phyloP scores from a whole-genome alignment of 1,284 basidiomycete species.

The Cutaneotrichosporon cavernicola region DNA sequence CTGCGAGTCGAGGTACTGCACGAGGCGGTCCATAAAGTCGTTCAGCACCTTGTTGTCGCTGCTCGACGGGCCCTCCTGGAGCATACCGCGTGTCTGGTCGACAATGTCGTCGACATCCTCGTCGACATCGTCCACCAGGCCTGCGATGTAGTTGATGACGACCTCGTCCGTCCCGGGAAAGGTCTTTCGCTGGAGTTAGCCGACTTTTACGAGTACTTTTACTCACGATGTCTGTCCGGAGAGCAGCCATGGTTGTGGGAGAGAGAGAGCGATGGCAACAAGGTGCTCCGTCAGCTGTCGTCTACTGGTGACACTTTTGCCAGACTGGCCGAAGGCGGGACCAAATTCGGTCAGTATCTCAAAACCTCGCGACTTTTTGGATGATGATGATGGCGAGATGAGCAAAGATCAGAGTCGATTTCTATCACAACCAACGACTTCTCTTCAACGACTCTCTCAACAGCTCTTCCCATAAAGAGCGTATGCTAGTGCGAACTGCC shows the following conservation, averaged over 20 bases:
- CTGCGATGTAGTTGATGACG: slow-evolving; percentile 87
- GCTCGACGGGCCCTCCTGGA: slow-evolving; percentile 53
- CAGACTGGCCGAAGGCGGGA: slow-evolving; percentile 13
- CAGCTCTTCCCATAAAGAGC: slow-evolving; percentile 4
- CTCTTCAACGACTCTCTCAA: slow-evolving; percentile 1
- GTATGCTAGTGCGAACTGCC: slow-evolving; percentile 23
- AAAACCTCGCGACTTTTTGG: slow-evolving; percentile 18
- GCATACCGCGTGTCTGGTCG: slow-evolving; percentile 70
- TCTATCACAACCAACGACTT: background rate
- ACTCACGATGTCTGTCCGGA: slow-evolving; percentile 35
- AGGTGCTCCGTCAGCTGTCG: background rate
- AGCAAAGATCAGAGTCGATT: background rate
- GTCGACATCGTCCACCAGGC: slow-evolving; percentile 87
- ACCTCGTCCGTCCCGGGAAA: slow-evolving; percentile 91
- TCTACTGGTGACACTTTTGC: background rate
- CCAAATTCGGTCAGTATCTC: slow-evolving; percentile 7
- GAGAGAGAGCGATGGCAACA: background rate
- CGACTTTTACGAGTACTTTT: no score
- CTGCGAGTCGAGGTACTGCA: slow-evolving; percentile 65
- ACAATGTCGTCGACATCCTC: slow-evolving; percentile 82
- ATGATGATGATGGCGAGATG: slow-evolving; percentile 1
- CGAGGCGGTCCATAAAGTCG: slow-evolving; percentile 60
- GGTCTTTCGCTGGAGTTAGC: slow-evolving; percentile 56
- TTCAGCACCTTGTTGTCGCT: slow-evolving; percentile 48
- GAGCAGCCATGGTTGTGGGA: slow-evolving; percentile 28